These are phyloP conservation scores for Ceratobasidium papillatum DNA, from an alignment of 1,284 basidiomycete species.

Conservation along the genomic window DNA sequence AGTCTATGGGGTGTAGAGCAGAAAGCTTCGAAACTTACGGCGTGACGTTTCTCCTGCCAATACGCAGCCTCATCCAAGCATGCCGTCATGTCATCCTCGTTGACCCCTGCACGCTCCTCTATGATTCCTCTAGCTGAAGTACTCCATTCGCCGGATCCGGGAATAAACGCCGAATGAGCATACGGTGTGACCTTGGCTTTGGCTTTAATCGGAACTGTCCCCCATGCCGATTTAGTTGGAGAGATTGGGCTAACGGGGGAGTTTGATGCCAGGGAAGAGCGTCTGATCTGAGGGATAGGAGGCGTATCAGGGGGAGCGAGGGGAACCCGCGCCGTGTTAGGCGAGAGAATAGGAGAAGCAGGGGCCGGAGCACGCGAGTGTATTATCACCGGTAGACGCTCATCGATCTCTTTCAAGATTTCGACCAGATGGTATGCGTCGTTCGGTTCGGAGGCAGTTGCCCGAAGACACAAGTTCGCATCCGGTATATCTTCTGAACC, in stretches of 20 bases:
- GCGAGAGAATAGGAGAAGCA: not conserved
- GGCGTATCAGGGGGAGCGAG: constrained; percentile 24
- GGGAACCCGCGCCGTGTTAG: not conserved
- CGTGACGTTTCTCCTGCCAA: constrained; percentile 31
- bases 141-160: constrained; percentile 10
- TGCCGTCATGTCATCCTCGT: constrained; percentile 6
- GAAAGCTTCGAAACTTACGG: not conserved
- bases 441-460: constrained; percentile 35
- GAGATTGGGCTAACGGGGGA: not conserved
- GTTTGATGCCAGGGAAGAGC: not conserved
- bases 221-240: constrained; percentile 17
- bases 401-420: constrained; percentile 38
- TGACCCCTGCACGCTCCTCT: not conserved
- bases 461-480: constrained; percentile 39
- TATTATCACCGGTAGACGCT: constrained; percentile 20
- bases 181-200: not conserved
- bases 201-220: constrained; percentile 11
- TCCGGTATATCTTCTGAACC: constrained; percentile 13
- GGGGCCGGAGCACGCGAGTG: constrained; percentile 1
- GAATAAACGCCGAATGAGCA: constrained; percentile 1
- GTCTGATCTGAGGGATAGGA: not conserved
- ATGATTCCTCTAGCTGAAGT: not conserved
- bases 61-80: constrained; percentile 33
- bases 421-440: constrained; percentile 39
- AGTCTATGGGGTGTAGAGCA: not conserved